A percentile compares a stretch with the other conserved stretches of the same genome.
These are phyloP conservation scores for Zygotorulaspora mrakii DNA, from an alignment of 1,139 yeast genomes.

Conservation along the genomic window DNA sequence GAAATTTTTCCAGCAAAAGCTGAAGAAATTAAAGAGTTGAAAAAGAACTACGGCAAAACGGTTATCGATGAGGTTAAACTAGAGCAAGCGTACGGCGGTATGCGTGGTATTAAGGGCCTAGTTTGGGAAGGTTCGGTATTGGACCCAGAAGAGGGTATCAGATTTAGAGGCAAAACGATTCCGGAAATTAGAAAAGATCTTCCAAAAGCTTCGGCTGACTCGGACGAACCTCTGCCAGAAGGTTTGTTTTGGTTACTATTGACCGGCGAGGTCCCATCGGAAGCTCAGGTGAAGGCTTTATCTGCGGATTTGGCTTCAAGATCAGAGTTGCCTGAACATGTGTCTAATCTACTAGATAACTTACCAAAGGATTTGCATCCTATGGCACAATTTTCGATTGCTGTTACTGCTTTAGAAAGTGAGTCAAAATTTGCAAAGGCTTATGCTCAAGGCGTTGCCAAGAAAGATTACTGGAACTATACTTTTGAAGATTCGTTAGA, in stretches of 20 bases:
- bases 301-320: slow-evolving; percentile 57
- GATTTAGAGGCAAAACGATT: slow-evolving; percentile 97
- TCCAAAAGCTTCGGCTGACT: slow-evolving; percentile 75
- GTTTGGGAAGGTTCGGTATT: slow-evolving; percentile 99
- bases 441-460: slow-evolving; percentile 62
- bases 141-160: slow-evolving; percentile 96
- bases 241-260: slow-evolving; percentile 60
- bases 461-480: slow-evolving; percentile 66
- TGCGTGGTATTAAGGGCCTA: slow-evolving; percentile 96
- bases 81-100: slow-evolving; percentile 99
- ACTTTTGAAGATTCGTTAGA: slow-evolving; percentile 63
- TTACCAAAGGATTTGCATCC: slow-evolving; percentile 59
- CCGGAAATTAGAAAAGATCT: slow-evolving; percentile 91
- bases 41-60: slow-evolving; percentile 84
- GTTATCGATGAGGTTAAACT: slow-evolving; percentile 89
- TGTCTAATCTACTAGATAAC: slow-evolving; percentile 49
- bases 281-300: slow-evolving; percentile 50
- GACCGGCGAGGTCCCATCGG: slow-evolving; percentile 61
- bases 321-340: slow-evolving; percentile 54
- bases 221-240: slow-evolving; percentile 70
- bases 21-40: slow-evolving; percentile 85
- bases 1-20: slow-evolving; percentile 89
- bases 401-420: slow-evolving; percentile 54
- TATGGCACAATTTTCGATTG: slow-evolving; percentile 69
- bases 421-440: slow-evolving; percentile 68